Percentiles rank a stretch among this genome's conserved stretches.
These are phyloP conservation scores for Carpinus viminea DNA, from an alignment of 306 rosid species.

Conservation along the genomic window DNA sequence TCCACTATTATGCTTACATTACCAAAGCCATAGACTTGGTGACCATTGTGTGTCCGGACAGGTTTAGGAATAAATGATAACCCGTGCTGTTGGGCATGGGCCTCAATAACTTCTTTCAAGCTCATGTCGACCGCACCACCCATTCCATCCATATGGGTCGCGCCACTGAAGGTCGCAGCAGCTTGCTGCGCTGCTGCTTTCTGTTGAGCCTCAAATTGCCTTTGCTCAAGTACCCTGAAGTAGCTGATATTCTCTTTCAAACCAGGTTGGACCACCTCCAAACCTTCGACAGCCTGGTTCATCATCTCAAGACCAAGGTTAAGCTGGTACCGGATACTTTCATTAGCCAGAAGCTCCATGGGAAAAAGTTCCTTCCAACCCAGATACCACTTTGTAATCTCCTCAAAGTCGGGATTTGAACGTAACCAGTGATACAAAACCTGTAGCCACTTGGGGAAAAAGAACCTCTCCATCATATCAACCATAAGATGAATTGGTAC, in stretches of 20 bases:
- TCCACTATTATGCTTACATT: constrained; percentile 72
- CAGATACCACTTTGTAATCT: constrained; percentile 79
- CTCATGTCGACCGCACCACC: constrained; percentile 59
- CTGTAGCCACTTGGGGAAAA: constrained; percentile 88
- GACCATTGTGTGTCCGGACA: constrained; percentile 76
- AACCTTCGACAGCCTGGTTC: constrained; percentile 83
- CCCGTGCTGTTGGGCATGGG: constrained; percentile 74
- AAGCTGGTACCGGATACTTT: constrained; percentile 68
- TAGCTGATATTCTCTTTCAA: constrained; percentile 78
- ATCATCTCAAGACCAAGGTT: constrained; percentile 88
- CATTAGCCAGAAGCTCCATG: constrained; percentile 77
- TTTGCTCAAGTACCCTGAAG: constrained; percentile 72
- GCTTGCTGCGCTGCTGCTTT: constrained; percentile 73
- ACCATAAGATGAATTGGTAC: constrained; percentile 85
- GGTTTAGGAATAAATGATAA: constrained; percentile 76
- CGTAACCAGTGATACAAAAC: constrained; percentile 83
- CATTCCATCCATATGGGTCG: constrained; percentile 49
- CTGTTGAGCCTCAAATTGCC: constrained; percentile 93
- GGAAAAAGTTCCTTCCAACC: constrained; percentile 94
- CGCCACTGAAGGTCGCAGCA: constrained; percentile 53
- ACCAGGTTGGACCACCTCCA: constrained; percentile 92
- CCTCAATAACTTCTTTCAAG: constrained; percentile 81
- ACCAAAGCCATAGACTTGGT: constrained; percentile 84
- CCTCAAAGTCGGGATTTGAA: constrained; percentile 80
- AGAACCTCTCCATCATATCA: constrained; percentile 74